Evolutionary conservation across 2,329 filamentous ascomycete genomes (phyloP), one percentile per base, ranked within the genome.

Genomic region (Pseudogymnoascus pannorum): DNA sequence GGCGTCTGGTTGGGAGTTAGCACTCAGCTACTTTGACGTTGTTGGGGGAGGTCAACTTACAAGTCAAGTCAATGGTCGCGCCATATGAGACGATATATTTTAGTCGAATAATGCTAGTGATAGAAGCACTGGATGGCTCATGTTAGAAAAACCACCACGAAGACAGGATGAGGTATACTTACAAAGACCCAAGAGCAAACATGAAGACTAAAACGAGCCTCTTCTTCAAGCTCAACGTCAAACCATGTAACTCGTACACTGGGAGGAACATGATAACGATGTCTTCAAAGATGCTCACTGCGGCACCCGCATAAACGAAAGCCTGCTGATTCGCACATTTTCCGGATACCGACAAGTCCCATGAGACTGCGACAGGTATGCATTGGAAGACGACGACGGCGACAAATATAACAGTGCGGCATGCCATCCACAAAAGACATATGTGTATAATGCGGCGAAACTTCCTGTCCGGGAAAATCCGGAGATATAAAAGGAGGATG

Each of bases 201-300:
- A 86, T 87, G 51, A 88, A 73, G 54, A 87, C 76, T 12, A 89
- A 71, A 40, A 87, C 87, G 11, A 82, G 78, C 72, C 87, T 88
- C 66, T 88, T 85, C 64, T 85, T 86, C 64, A 72, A 77, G 1
- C 84, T 84, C 8, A 89, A 74, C 29, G 82, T 80, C 77, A 89
- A 82, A 44, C 78, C 77, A 5, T 83, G 82, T 59, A 88, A 72
- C 36, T 87, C 82, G 1, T 85, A 85, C 74, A 87, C 84, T 0
- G 85, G 86, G 8, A 88, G 75, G 54, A 87, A 81, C 11, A 89
- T 74, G 31, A 89, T 82, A 35, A 83, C 81, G 29, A 88, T 72
- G 66, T 89, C 86, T n/a, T 86, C 87, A 58, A 84, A 82, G 64
- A 89, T 85, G 71, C 88, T 88, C 59, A 87, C 78, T 0, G 84